Base-by-base conservation (phyloP, 495 filamentous ascomycete species). In the Filosporella fistucella region DNA sequence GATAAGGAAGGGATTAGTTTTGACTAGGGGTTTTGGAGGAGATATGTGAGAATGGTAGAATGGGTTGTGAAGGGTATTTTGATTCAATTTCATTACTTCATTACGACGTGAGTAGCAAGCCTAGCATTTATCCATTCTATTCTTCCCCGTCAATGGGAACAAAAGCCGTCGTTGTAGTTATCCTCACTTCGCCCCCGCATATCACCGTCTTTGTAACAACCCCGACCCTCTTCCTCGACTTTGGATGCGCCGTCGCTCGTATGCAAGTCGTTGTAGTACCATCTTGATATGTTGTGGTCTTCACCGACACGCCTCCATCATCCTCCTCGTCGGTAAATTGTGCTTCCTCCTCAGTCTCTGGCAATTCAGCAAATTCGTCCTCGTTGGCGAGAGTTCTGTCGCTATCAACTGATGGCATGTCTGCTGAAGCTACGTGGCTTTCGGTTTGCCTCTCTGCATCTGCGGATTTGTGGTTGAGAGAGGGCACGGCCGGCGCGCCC, bases 201-300 rank as follows among this genome's bases (percentile, higher is more conserved):
- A 42, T 20, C 7, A 49, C 46, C 10, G 46, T 49, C 46, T 49
- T 49, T 13, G 46, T 49, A 1, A 49, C 38, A 35, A 42, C 42
- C 37, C 42, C 33, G 30, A 49, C 23, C 28, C 46, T 38, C 18
- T 42, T 13, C 20, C 14, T 21, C 16, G 11, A 21, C 10, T n/a
- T 37, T 11, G 32, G 14, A 4, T 47, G 18, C 20, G 44, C n/a
- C n/a, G 4, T 11, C 1, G 25, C 30, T 7, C 18, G n/a, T 4
- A 47, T 29, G 3, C 13, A 16, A 25, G 32, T 47, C 8, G 20
- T 38, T 1, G 30, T 35, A 21, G 9, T 26, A 4, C 33, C 33
- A 21, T 26, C 33, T 28, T 47, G 36, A n/a, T n/a, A 47, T 1
- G 44, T 47, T 18, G 20, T 36, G 20, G 33, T 47, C 6, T 12